Percentiles rank a stretch among this genome's conserved stretches.
Evolutionary conservation across 805 yeast genomes (phyloP).

Genomic region (Starmerella apis): DNA sequence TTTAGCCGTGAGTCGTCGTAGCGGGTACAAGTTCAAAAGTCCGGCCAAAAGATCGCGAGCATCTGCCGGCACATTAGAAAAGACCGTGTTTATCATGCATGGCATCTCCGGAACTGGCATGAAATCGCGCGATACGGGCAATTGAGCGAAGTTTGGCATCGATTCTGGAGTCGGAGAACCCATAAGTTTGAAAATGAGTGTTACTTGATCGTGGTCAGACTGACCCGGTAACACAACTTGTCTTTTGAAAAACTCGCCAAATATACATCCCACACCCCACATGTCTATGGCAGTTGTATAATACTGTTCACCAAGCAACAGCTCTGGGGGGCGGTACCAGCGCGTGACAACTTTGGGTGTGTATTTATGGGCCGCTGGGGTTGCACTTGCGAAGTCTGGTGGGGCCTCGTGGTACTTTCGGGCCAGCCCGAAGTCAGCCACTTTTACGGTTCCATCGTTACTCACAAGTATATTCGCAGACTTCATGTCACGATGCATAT

Average conservation of each 20-base stretch:
- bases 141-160: slow-evolving; percentile 51
- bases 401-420: slow-evolving; percentile 54
- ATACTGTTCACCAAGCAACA: slow-evolving; percentile 69
- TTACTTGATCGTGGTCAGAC: slow-evolving; percentile 81
- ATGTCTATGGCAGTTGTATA: slow-evolving; percentile 93
- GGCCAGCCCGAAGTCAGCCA: slow-evolving; percentile 95
- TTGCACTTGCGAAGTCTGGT: slow-evolving; percentile 44
- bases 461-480: slow-evolving; percentile 89
- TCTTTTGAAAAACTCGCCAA: slow-evolving; percentile 76
- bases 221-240: slow-evolving; percentile 78
- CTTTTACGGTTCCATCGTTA: slow-evolving; percentile 62
- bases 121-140: slow-evolving; percentile 38
- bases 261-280: slow-evolving; percentile 96
- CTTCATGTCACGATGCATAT: slow-evolving; percentile 83
- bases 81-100: slow-evolving; percentile 37
- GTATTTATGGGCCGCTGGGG: slow-evolving; percentile 35
- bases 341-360: slow-evolving; percentile 82
- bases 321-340: slow-evolving; percentile 96
- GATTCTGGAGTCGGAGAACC: slow-evolving; percentile 61
- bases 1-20: slow-evolving; percentile 61
- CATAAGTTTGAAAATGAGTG: slow-evolving; percentile 62
- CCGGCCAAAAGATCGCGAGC: slow-evolving; percentile 41
- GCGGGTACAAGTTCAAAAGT: slow-evolving; percentile 60
- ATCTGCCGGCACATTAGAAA: slow-evolving; percentile 25
- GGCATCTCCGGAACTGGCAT: slow-evolving; percentile 24